Conservation (phyloP, 768 basidiomycete species). For the Lactarius pseudohatsudake region DNA sequence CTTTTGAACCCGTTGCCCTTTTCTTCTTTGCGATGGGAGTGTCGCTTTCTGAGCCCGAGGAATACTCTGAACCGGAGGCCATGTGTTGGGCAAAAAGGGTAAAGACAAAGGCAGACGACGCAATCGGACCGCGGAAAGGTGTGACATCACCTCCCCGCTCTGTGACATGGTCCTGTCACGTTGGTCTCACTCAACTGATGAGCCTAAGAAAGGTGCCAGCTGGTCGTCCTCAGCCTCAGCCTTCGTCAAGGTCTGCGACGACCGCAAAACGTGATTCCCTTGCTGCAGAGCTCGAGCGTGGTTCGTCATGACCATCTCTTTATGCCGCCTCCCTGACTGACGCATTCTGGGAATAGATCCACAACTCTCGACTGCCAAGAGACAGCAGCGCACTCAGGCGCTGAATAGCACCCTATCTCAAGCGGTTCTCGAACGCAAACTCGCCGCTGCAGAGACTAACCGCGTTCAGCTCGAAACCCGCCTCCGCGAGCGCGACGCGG, state of each 20-base stretch:
- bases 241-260: conserved; percentile 20
- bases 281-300: conserved; percentile 66
- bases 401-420: conserved; percentile 62
- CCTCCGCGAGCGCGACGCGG: conserved; percentile 60
- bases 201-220: conserved; percentile 12
- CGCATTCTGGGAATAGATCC: conserved; percentile 47
- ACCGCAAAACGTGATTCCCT: conserved; percentile 62
- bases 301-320: conserved; percentile 34
- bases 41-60: conserved; percentile 24
- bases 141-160: background rate
- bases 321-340: too few relatives aligned
- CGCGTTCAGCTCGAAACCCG: conserved; percentile 67
- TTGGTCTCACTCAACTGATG: background rate
- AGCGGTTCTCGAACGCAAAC: conserved; percentile 65
- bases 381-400: conserved; percentile 62
- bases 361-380: conserved; percentile 63
- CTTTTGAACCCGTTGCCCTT: conserved; percentile 25
- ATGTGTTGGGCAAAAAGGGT: background rate
- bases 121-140: background rate
- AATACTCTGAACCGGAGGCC: conserved; percentile 22
- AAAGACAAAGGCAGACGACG: background rate
- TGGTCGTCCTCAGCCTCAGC: conserved; percentile 3
- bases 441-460: conserved; percentile 58
- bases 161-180: background rate
- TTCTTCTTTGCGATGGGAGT: conserved; percentile 21